phyloP scores from a whole-genome alignment of 2,329 filamentous ascomycete genomes.

The Ascochyta koolunga region DNA sequence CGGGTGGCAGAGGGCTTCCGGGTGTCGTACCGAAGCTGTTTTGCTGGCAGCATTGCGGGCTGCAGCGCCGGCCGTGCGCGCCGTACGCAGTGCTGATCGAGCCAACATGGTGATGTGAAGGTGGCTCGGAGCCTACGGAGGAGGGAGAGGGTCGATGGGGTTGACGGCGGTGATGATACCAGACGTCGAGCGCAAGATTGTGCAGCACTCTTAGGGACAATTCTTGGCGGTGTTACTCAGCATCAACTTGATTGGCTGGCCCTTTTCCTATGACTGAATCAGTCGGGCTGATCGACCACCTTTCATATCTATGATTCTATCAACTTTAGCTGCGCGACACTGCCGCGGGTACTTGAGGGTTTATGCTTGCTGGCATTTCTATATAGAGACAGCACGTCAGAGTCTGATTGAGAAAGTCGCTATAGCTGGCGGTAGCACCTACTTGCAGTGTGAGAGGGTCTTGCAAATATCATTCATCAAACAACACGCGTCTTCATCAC shows the following conservation, averaged over 20 bases:
- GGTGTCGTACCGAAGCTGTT: constrained; percentile 54
- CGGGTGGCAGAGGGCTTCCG: constrained; percentile 31
- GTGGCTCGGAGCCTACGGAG: constrained; percentile 46
- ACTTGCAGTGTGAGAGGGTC: background rate
- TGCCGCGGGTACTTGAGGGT: background rate
- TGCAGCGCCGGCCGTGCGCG: constrained; percentile 83
- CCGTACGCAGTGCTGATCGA: constrained; percentile 86
- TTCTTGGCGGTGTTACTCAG: background rate
- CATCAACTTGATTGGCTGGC: background rate
- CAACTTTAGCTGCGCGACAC: constrained; percentile 6
- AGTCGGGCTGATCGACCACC: background rate
- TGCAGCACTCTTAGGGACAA: background rate
- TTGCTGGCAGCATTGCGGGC: constrained; percentile 65
- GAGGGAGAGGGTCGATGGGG: constrained; percentile 45
- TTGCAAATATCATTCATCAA: constrained; percentile 1
- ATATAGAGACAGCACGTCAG: background rate
- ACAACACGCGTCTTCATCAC: background rate
- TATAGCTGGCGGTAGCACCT: background rate
- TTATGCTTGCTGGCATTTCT: background rate
- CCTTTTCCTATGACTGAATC: background rate
- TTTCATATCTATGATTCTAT: constrained; percentile 7
- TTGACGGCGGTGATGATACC: constrained; percentile 40
- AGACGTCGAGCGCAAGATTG: constrained; percentile 20
- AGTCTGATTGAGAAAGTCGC: background rate
- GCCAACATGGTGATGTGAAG: constrained; percentile 77